Evolutionary conservation across 495 filamentous ascomycete species (phyloP).

Genomic region (Tuber melanosporum): DNA sequence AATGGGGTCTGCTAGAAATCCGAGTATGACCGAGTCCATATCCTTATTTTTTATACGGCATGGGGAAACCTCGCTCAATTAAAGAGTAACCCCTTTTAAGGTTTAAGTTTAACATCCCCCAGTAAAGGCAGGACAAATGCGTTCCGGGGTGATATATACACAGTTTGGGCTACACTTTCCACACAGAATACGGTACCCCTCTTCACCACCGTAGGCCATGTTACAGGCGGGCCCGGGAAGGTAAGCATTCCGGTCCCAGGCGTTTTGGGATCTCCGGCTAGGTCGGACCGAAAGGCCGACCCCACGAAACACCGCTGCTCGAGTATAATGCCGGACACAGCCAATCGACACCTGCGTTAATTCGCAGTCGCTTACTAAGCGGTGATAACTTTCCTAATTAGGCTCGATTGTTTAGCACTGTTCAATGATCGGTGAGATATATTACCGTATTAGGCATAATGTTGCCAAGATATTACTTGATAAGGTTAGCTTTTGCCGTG

Average conservation of each 20-base stretch:
- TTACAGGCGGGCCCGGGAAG: no score
- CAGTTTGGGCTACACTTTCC: not conserved
- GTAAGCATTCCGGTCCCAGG: not conserved
- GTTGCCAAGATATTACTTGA: no score
- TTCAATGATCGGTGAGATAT: no score
- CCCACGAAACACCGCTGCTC: not conserved
- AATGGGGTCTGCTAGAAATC: not conserved
- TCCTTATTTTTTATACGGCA: no score
- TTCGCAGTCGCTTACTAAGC: no score
- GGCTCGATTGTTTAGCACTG: no score
- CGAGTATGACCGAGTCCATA: not conserved
- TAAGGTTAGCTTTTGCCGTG: no score
- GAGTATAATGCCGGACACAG: no score
- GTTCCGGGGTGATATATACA: not conserved
- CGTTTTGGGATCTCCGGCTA: not conserved
- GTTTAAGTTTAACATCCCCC: not conserved
- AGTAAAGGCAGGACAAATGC: not conserved
- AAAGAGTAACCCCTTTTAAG: not conserved
- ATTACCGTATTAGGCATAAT: no score
- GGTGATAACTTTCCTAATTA: no score
- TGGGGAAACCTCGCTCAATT: not conserved
- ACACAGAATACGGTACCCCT: not conserved
- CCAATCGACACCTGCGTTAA: no score
- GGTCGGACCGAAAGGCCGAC: not conserved
- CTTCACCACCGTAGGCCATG: not conserved